Evolutionary conservation across 345 rosid species (phyloP), one percentile per base, ranked within the genome.

Genomic region (Mercurialis annua): DNA sequence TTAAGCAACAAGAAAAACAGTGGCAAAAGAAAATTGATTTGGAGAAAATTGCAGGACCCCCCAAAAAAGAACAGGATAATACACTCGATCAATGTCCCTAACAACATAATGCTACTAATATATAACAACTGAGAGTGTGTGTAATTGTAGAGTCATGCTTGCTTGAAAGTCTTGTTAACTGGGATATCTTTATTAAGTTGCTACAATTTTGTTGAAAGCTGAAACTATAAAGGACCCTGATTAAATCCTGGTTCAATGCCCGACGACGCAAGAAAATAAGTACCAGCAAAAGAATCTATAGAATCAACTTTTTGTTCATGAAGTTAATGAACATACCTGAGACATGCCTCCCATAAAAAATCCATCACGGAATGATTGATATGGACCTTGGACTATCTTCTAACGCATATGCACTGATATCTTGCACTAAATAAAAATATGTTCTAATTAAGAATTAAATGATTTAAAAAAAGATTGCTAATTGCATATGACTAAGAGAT

Each of bases 331-430:
- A 48, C 57, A 71, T 82, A 95, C 99, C 90, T 95, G 99, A 59
- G 99, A 87, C 88, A 92, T 88, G 83, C 96, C 92, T 44, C 92
- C 97, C 90, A 90, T 82, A 40, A 96, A 86, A 82, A 95, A 92
- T 68, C 98, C 97, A 84, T 95, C 99, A 69, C 96, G 90, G 75
- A 92, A 92, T 9, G 94, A 67, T 77, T 95, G 99, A 83, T 83
- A 82, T 43, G 87, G 75, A 47, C 99, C 98, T 82, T 92, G 99
- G 49, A 81, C 88, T 33, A 85, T 81, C 80, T 89, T 78, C 87
- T 84, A 70, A n/a, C n/a, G n/a, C n/a, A n/a, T n/a, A n/a, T n/a
- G n/a, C n/a, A n/a, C n/a, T n/a, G n/a, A n/a, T n/a, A n/a, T n/a
- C n/a, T n/a, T n/a, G n/a, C n/a, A n/a, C n/a, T n/a, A n/a, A n/a